Evolutionary conservation across 306 rosid species (phyloP).

Genomic region (Quercus variabilis): DNA sequence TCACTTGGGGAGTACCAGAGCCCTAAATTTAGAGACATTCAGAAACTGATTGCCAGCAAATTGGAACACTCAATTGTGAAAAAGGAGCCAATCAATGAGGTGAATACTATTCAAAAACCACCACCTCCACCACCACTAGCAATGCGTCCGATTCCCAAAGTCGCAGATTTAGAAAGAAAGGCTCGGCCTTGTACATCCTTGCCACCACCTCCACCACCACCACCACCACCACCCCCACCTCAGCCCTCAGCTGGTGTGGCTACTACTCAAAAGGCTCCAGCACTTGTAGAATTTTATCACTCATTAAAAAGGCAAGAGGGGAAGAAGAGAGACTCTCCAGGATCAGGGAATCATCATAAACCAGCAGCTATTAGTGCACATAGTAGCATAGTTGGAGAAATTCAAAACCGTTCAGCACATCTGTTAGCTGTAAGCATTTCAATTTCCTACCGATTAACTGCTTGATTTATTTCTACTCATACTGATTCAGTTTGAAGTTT

Average conservation of each 20-base stretch:
- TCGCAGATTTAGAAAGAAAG: conserved; percentile 29
- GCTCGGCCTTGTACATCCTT: conserved; percentile 32
- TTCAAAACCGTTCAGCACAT: conserved; percentile 92
- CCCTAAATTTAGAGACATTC: conserved; percentile 63
- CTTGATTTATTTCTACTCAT: conserved; percentile 16
- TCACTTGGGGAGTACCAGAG: conserved; percentile 47
- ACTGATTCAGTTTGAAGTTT: conserved; percentile 11
- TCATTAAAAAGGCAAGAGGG: conserved; percentile 53
- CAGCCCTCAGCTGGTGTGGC: conserved; percentile 35
- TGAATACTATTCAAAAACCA: conserved; percentile 27
- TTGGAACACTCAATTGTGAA: conserved; percentile 47
- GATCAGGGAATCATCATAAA: conserved; percentile 36
- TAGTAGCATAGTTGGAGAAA: conserved; percentile 89
- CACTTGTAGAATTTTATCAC: conserved; percentile 45
- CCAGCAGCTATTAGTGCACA: conserved; percentile 59
- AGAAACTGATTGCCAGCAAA: conserved; percentile 75
- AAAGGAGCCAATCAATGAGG: conserved; percentile 39
- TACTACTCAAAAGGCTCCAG: conserved; percentile 50
- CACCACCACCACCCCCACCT: conserved; percentile 57
- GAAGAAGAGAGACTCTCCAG: conserved; percentile 48
- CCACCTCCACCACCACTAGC: conserved; percentile 27
- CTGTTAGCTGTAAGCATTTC: conserved; percentile 73
- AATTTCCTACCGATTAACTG: not conserved
- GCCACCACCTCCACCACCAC: conserved; percentile 45
- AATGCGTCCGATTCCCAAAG: conserved; percentile 24